Evolutionary conservation across 2,329 filamentous ascomycete species (phyloP), one percentile per base, ranked within the genome.

Genomic region (Zymoseptoria crescenta): DNA sequence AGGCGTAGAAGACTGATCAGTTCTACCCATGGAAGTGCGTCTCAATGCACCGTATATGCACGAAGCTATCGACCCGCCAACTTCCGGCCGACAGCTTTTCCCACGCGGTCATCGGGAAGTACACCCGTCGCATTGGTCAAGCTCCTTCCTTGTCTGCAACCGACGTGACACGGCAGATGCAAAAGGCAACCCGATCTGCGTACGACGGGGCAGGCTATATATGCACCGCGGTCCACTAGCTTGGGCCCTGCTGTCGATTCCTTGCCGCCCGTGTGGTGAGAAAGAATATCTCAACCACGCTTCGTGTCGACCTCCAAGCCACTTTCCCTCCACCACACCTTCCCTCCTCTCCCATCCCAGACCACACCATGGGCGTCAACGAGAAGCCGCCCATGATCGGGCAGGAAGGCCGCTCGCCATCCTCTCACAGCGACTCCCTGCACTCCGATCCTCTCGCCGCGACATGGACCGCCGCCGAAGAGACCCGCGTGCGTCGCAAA

Each of bases 401-500:
- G 35, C 35, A 41, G 13, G 35, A 41, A 41, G 35, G 35, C 5
- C 35, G 35, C 35, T 41, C 35, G 35, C 35, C 35, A 1, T 41
- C 35, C 35, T 41, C 35, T 41, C 35, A 41, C 35, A 41, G 35
- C 4, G 35, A 41, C 9, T 41, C 35, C 16, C 35, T 41, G 2
- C 35, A 41, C 35, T 41, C 35, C 35, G 35, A 41, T 41, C 35
- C 35, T 41, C 35, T 41, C 10, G 13, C 35, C n/a, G 56, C 61
- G 19, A 61, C 61, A 45, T 61, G 61, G 61, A 61, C 60, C 1
- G 62, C 63, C 28, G 64, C 61, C 13, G 64, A 66, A 51, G 64
- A 66, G n/a, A 81, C 77, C 63, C 75, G 73, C 57, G 76, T 85
- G 0, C 67, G 85, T 45, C 74, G 79, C 65, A 81, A 81, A 71